Evolutionary conservation across 805 yeast genomes (phyloP), one percentile per base, ranked within the genome.

Genomic region (Torulaspora maleeae): DNA sequence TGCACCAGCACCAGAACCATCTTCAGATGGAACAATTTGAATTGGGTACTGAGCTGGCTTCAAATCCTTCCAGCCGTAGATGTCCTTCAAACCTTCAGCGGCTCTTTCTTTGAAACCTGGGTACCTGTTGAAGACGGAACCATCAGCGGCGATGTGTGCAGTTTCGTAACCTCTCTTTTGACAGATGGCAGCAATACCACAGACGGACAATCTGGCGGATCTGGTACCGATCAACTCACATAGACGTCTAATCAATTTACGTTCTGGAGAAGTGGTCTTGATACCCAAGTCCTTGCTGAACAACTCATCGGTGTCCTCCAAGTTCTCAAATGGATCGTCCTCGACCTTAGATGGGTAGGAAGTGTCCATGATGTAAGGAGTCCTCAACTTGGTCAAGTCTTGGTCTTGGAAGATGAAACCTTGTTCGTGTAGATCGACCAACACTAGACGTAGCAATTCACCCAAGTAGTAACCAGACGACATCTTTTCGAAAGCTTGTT

Each of bases 1-100:
- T 45, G 99, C 99, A 65, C 99, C 99, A 39, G 87, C 96, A 73
- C 98, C 98, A 30, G 93, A 84, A 59, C 99, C 99, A 72, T 93
- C 99, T 72, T 91, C 96, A 54, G 99, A 98, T 47, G 95, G 86
- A 33, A 83, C 86, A 56, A 90, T 80, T 53, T 76, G 70, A 61
- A 93, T 82, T 53, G 98, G 98, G 67, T 88, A 88, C 35, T 67
- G 65, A 38, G 69, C 60, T 43, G 69, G 66, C 40, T 65, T 63
- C 50, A 63, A 68, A 30, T 69, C 63, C 27, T 55, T 52, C 96
- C 96, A 91, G 54, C 74, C 91, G 62, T 87, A 86, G 58, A 91
- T 88, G 64, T 89, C 97, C 68, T 82, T 80, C 64, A 91, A 77
- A 47, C 86, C 96, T 63, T 76, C 75, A 39, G 95, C 95, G 28